phyloP scores from a whole-genome alignment of 306 rosid species.

The Dalbergia cultrata region DNA sequence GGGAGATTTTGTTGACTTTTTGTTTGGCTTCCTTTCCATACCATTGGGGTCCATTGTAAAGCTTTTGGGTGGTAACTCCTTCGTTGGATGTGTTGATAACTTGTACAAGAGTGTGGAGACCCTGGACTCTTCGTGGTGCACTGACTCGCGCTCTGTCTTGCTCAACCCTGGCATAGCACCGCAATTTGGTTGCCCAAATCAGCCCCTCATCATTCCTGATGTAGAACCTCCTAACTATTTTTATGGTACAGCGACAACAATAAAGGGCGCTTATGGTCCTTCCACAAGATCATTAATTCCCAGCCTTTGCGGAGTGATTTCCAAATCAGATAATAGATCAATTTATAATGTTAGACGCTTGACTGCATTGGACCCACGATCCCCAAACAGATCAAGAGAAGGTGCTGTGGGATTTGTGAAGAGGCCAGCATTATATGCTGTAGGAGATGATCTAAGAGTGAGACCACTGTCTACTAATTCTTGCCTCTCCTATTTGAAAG shows the following conservation, averaged over 20 bases:
- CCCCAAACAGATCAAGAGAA: background rate
- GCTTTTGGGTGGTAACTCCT: slow-evolving; percentile 40
- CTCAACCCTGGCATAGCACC: slow-evolving; percentile 43
- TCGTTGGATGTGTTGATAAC: slow-evolving; percentile 44
- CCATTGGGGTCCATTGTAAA: slow-evolving; percentile 41
- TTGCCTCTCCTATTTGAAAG: slow-evolving; percentile 39
- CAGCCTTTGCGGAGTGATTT: slow-evolving; percentile 43
- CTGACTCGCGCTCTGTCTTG: background rate
- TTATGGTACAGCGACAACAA: slow-evolving; percentile 38
- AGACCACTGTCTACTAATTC: background rate
- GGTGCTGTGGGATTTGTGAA: slow-evolving; percentile 48
- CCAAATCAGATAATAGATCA: background rate
- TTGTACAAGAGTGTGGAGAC: slow-evolving; percentile 43
- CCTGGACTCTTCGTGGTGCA: slow-evolving; percentile 44
- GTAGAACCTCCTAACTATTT: background rate
- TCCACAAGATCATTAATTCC: too few species aligned
- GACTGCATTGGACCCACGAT: slow-evolving; percentile 36
- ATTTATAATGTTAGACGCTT: background rate
- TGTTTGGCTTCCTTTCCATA: slow-evolving; percentile 43
- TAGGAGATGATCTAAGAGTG: slow-evolving; percentile 41
- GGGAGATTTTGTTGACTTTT: slow-evolving; percentile 43
- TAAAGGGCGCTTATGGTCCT: too few species aligned
- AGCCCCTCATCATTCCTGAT: slow-evolving; percentile 35
- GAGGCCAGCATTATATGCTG: slow-evolving; percentile 45
- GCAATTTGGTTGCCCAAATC: slow-evolving; percentile 31